Percentiles rank a stretch among this genome's conserved stretches.
These are phyloP conservation scores for Suillus alpinus DNA, from an alignment of 768 basidiomycete genomes.

Conservation along the genomic window DNA sequence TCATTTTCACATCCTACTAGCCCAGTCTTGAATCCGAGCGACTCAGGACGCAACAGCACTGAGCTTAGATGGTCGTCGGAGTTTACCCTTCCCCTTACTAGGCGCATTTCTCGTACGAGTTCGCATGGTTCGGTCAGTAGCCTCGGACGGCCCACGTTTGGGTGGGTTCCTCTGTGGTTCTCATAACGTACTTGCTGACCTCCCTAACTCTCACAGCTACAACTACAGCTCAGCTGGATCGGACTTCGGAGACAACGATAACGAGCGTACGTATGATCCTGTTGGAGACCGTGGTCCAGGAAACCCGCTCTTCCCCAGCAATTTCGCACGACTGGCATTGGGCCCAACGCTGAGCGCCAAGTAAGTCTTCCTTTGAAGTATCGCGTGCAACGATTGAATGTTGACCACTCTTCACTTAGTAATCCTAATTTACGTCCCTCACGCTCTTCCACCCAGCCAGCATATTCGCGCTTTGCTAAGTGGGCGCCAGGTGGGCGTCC, in stretches of 20 bases:
- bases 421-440: slow-evolving; percentile 24
- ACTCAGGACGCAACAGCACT: slow-evolving; percentile 19
- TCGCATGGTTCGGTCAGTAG: slow-evolving; percentile 27
- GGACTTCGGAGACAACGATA: slow-evolving; percentile 25
- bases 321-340: slow-evolving; percentile 65
- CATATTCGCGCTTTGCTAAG: slow-evolving; percentile 17
- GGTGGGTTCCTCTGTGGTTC: slow-evolving; percentile 14
- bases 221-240: slow-evolving; percentile 13
- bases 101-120: slow-evolving; percentile 21
- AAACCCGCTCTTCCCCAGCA: slow-evolving; percentile 78
- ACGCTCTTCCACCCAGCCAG: slow-evolving; percentile 1
- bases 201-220: slow-evolving; percentile 12
- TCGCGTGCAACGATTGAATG: background rate
- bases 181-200: background rate
- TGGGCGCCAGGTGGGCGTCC: slow-evolving; percentile 30
- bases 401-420: slow-evolving; percentile 14
- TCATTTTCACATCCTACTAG: slow-evolving; percentile 22
- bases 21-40: slow-evolving; percentile 14
- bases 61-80: slow-evolving; percentile 27
- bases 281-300: slow-evolving; percentile 68
- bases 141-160: slow-evolving; percentile 23
- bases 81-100: slow-evolving; percentile 16
- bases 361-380: slow-evolving; percentile 28
- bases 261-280: slow-evolving; percentile 41
- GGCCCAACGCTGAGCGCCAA: slow-evolving; percentile 64